Conservation (phyloP, 805 yeast species). For the Wickerhamomyces xylosicus region DNA sequence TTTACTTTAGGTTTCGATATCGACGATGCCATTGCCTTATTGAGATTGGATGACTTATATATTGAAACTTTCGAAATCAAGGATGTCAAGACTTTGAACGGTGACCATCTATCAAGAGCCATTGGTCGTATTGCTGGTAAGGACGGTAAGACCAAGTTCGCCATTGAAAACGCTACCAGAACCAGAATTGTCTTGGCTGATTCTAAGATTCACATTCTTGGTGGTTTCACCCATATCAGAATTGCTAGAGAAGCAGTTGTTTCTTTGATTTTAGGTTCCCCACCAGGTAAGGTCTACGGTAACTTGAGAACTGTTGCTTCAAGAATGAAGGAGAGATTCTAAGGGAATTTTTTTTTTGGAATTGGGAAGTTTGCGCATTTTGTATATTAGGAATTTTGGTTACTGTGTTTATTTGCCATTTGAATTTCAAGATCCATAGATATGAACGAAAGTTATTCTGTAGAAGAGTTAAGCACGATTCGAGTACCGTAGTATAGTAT, state of each 20-base stretch:
- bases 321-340: constrained; percentile 93
- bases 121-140: constrained; percentile 99
- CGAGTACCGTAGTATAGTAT: not conserved
- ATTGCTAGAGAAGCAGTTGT: constrained; percentile 99
- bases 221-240: constrained; percentile 94
- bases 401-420: constrained; percentile 5
- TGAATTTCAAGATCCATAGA: constrained; percentile 12
- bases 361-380: not conserved
- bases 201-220: constrained; percentile 89
- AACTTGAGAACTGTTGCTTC: constrained; percentile 95
- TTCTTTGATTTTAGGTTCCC: constrained; percentile 89
- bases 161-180: constrained; percentile 96
- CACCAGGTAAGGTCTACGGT: constrained; percentile 97
- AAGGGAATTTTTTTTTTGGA: constrained; percentile 2
- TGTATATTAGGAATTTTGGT: constrained; percentile 4
- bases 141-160: constrained; percentile 97
- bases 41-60: constrained; percentile 90
- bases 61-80: constrained; percentile 95
- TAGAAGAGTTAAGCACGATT: not conserved
- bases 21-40: constrained; percentile 91
- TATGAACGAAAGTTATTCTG: no score
- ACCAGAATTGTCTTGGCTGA: constrained; percentile 97
- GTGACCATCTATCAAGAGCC: constrained; percentile 96
- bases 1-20: constrained; percentile 94
- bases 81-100: constrained; percentile 90